Conservation (phyloP, 164 flowering plant genomes). For the Warburgia ugandensis region DNA sequence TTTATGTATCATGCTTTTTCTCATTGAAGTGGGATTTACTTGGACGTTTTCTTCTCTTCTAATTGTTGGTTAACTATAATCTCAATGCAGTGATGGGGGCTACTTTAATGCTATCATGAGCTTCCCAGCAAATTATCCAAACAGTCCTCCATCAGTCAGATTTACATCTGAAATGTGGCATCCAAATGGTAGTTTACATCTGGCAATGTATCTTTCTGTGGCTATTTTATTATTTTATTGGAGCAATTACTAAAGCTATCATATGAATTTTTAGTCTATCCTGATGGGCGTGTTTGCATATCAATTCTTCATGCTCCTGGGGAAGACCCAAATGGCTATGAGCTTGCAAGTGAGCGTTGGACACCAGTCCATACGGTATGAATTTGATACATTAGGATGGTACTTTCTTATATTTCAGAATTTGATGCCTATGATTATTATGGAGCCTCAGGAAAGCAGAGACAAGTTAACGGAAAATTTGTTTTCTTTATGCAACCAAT, state of each 20-base stretch:
- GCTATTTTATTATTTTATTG: no score
- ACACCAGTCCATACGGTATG: constrained; percentile 87
- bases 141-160: constrained; percentile 65
- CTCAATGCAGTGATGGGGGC: constrained; percentile 61
- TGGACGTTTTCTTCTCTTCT: not conserved
- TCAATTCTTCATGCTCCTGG: constrained; percentile 98
- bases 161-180: constrained; percentile 80
- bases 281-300: constrained; percentile 88
- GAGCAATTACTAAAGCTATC: no score
- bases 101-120: constrained; percentile 68
- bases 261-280: constrained; percentile 67
- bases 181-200: constrained; percentile 59
- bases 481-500: no score
- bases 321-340: constrained; percentile 97
- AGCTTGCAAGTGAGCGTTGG: constrained; percentile 98
- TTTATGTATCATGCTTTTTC: not conserved
- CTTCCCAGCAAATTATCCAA: constrained; percentile 61
- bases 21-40: not conserved
- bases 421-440: no score
- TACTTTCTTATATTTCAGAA: no score
- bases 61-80: not conserved
- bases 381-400: no score
- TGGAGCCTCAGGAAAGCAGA: no score
- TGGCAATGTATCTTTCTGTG: not conserved
- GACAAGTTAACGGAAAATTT: no score